These are phyloP conservation scores for Voacanga thouarsii DNA, from an alignment of 257 asterid genomes.

Conservation along the genomic window DNA sequence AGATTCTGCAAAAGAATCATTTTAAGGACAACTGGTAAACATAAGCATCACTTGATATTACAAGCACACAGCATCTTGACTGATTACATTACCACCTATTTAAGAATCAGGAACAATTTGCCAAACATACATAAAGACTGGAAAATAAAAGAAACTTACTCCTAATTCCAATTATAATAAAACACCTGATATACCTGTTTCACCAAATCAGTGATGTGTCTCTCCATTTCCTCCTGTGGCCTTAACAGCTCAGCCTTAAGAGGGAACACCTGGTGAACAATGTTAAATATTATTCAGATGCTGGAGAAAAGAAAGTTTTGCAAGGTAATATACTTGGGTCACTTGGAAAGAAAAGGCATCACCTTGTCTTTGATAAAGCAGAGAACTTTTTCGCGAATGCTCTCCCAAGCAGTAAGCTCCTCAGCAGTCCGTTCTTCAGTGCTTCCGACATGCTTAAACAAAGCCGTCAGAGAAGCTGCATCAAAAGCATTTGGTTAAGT, in stretches of 20 bases:
- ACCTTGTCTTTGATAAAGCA: conserved; percentile 88
- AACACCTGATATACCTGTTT: conserved; percentile 55
- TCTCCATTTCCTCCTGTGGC: conserved; percentile 87
- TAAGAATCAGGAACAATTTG: neutral
- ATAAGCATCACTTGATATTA: neutral
- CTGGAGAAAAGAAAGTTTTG: neutral
- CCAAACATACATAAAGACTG: neutral
- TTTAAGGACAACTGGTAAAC: neutral
- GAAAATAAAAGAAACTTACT: neutral
- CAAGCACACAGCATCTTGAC: neutral
- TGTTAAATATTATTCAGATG: neutral
- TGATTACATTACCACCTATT: neutral
- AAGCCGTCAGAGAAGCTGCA: conserved; percentile 87
- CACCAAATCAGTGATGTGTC: conserved; percentile 78
- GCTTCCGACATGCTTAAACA: conserved; percentile 84
- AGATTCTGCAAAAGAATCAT: conserved; percentile 60
- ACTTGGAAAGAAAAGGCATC: neutral
- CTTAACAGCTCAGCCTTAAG: conserved; percentile 75
- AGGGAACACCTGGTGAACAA: conserved; percentile 70
- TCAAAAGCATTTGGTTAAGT: conserved; percentile 19
- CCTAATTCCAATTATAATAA: neutral
- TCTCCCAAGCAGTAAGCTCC: conserved; percentile 75
- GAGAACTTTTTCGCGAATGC: conserved; percentile 82
- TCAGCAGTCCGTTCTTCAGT: conserved; percentile 77
- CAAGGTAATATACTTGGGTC: neutral